phyloP scores from a whole-genome alignment of 2,329 filamentous ascomycete genomes.

The Chrysosporium queenslandicum region DNA sequence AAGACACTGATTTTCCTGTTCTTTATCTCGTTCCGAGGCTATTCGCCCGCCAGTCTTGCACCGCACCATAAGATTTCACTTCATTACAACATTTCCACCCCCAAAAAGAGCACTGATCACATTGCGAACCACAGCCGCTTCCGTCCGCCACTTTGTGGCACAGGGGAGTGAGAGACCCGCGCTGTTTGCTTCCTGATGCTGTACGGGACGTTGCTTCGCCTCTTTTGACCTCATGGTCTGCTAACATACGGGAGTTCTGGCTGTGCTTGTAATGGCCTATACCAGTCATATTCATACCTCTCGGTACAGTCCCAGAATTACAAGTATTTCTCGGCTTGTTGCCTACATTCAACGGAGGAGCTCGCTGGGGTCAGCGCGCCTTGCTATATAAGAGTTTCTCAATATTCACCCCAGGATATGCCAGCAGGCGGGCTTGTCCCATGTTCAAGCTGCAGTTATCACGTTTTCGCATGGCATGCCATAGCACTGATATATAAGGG shows the following conservation, averaged over 20 bases:
- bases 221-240: too few relatives aligned
- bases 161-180: too few relatives aligned
- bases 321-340: too few relatives aligned
- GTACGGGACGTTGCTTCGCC: too few relatives aligned
- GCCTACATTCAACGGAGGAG: too few relatives aligned
- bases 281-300: too few relatives aligned
- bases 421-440: not conserved
- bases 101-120: not conserved
- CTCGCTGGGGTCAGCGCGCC: too few relatives aligned
- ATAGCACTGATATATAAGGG: not conserved
- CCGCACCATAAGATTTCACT: too few relatives aligned
- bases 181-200: not conserved
- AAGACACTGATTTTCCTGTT: not conserved
- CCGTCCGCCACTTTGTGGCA: too few relatives aligned
- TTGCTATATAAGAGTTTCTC: not conserved
- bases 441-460: not conserved
- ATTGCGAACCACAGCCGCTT: not conserved
- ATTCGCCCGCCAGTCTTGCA: not conserved
- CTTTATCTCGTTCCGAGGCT: not conserved
- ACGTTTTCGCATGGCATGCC: not conserved
- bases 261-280: too few relatives aligned
- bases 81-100: not conserved
- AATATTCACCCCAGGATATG: not conserved
- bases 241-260: too few relatives aligned
- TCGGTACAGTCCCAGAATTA: too few relatives aligned